Percentiles rank a stretch among this genome's conserved stretches.
Conservation (phyloP, 306 rosid genomes). For the Casuarina cunninghamiana region DNA sequence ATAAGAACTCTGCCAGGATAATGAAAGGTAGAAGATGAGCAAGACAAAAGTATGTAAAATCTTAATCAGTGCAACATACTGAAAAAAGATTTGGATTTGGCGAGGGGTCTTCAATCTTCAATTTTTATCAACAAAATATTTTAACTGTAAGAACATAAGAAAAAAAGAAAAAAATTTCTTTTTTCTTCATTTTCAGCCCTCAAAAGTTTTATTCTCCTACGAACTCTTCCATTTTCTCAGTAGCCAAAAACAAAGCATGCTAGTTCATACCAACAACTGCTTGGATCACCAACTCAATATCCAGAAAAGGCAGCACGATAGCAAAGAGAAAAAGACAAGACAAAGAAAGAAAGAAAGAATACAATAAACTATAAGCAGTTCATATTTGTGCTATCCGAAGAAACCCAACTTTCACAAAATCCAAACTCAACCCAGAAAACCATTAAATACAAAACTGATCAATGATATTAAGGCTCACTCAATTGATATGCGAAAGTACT, state of each 20-base stretch:
- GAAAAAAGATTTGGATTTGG: not conserved
- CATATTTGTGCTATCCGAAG: not conserved
- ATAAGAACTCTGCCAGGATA: conserved; percentile 36
- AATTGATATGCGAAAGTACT: not conserved
- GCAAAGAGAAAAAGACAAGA: not conserved
- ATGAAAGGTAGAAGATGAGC: conserved; percentile 3
- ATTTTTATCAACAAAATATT: not conserved
- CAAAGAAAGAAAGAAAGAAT: not conserved
- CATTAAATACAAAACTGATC: not conserved
- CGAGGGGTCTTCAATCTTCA: not conserved
- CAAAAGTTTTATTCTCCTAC: not conserved
- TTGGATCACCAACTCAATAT: not conserved
- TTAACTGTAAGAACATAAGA: not conserved
- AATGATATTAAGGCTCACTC: not conserved
- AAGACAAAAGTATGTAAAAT: not conserved
- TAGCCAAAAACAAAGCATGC: not conserved
- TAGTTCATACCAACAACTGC: not conserved
- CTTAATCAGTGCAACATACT: not conserved
- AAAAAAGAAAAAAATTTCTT: not conserved
- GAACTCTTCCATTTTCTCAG: conserved; percentile 7
- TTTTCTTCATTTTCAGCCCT: not conserved
- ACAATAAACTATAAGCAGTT: not conserved
- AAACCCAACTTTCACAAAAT: not conserved
- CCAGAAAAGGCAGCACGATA: not conserved
- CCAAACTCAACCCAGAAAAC: not conserved